Conservation (phyloP, 2,329 filamentous ascomycete species). For the Apiospora saccharicola region DNA sequence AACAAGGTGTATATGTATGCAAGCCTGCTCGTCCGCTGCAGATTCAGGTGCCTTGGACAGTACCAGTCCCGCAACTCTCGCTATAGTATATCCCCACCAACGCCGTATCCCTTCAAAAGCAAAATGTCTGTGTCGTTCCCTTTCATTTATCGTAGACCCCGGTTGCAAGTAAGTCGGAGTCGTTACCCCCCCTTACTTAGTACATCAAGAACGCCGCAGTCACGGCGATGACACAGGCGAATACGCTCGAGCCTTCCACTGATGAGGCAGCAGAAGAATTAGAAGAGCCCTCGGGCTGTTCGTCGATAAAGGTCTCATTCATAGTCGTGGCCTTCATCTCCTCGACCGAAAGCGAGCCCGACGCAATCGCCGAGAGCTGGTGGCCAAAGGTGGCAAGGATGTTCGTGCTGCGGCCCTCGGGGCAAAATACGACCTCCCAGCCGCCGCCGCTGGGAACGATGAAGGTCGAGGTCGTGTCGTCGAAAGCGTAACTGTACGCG, state of each 20-base stretch:
- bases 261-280: not conserved
- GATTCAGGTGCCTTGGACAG: not conserved
- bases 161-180: not conserved
- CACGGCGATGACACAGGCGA: not conserved
- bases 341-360: slow-evolving; percentile 47
- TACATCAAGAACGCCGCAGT: not conserved
- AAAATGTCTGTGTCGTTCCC: not conserved
- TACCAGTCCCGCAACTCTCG: not conserved
- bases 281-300: slow-evolving; percentile 7
- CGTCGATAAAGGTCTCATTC: slow-evolving; percentile 48
- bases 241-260: not conserved
- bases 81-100: not conserved
- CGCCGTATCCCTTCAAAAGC: not conserved
- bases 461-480: slow-evolving; percentile 66
- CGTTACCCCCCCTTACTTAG: not conserved
- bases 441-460: slow-evolving; percentile 73
- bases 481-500: slow-evolving; percentile 80
- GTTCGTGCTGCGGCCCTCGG: slow-evolving; percentile 65
- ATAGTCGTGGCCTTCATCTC: slow-evolving; percentile 43
- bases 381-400: slow-evolving; percentile 61
- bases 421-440: slow-evolving; percentile 83
- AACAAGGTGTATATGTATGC: not conserved
- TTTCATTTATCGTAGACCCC: not conserved
- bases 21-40: not conserved
- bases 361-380: slow-evolving; percentile 57